phyloP scores from a whole-genome alignment of 768 basidiomycete genomes.

The Serendipita sp. region DNA sequence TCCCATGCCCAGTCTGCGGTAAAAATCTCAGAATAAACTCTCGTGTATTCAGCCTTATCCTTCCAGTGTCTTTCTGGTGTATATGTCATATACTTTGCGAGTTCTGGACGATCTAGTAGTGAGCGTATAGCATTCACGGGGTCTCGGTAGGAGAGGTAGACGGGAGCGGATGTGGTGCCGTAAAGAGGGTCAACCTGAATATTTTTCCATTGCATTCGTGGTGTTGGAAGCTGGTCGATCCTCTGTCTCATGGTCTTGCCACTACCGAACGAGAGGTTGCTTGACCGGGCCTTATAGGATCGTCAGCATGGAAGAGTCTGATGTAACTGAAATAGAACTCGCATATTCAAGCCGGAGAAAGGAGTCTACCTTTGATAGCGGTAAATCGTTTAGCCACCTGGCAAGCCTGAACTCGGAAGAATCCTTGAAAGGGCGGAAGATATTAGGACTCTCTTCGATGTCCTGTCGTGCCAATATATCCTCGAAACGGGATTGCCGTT shows the following conservation, averaged over 20 bases:
- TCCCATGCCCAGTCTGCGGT: slow-evolving; percentile 16
- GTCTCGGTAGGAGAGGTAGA: slow-evolving; percentile 20
- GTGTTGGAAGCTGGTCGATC: not conserved
- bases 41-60: slow-evolving; percentile 5
- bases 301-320: too few relatives aligned
- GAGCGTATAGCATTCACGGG: slow-evolving; percentile 16
- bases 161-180: not conserved
- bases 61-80: slow-evolving; percentile 13
- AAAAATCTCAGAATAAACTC: slow-evolving; percentile 16
- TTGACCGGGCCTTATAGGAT: too few relatives aligned
- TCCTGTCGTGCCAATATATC: too few relatives aligned
- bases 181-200: not conserved
- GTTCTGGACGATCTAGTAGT: slow-evolving; percentile 16
- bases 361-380: not conserved
- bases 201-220: not conserved
- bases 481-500: too few relatives aligned
- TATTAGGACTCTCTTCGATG: too few relatives aligned
- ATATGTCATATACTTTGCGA: slow-evolving; percentile 14
- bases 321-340: not conserved
- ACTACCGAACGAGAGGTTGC: not conserved
- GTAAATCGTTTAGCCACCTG: not conserved
- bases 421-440: not conserved
- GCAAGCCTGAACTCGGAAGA: not conserved
- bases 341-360: not conserved
- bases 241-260: not conserved